These are phyloP conservation scores for Acer negundo DNA, from an alignment of 345 rosid genomes.

Conservation along the genomic window DNA sequence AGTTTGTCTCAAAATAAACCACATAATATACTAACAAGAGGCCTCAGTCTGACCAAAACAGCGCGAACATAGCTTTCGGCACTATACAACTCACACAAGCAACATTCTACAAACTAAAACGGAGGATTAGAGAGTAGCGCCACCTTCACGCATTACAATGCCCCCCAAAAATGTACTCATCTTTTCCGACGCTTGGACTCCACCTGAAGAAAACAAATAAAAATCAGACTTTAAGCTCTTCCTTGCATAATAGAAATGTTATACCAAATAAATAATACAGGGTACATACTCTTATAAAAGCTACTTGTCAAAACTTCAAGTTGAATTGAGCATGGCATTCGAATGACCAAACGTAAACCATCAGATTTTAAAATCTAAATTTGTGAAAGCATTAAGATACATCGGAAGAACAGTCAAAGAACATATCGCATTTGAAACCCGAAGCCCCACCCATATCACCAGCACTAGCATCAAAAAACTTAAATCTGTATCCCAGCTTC, in stretches of 20 bases:
- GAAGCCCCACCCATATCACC: background rate
- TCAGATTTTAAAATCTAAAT: background rate
- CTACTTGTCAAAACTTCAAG: background rate
- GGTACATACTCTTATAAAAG: background rate
- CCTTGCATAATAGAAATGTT: background rate
- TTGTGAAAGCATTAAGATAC: background rate
- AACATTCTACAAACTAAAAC: conserved; percentile 26
- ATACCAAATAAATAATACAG: background rate
- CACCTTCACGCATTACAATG: conserved; percentile 12
- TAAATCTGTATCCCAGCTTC: background rate
- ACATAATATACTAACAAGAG: conserved; percentile 21
- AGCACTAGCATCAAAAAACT: background rate
- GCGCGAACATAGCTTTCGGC: conserved; percentile 15
- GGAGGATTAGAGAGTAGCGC: background rate
- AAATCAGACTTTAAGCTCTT: background rate
- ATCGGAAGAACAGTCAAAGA: background rate
- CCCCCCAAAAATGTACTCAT: conserved; percentile 27
- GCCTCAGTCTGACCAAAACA: conserved; percentile 29
- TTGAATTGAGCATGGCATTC: background rate
- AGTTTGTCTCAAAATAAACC: conserved; percentile 27
- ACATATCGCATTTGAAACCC: background rate
- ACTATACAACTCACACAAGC: conserved; percentile 46
- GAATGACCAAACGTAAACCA: background rate
- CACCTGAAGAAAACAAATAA: background rate
- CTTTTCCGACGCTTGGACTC: conserved; percentile 60